These are phyloP conservation scores for Zalaria sp. DNA, from an alignment of 2,329 filamentous ascomycete genomes.

Conservation along the genomic window DNA sequence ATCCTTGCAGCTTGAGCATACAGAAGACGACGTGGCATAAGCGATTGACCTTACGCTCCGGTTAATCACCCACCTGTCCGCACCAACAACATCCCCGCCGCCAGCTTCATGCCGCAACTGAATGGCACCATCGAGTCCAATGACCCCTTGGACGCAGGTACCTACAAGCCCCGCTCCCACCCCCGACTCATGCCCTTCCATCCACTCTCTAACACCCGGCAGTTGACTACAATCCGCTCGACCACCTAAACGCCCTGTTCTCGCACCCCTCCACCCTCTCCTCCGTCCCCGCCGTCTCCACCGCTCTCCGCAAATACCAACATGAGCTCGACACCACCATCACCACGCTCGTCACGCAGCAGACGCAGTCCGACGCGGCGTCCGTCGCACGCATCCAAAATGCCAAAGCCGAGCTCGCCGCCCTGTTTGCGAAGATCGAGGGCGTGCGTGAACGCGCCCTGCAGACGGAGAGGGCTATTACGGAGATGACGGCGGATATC, in stretches of 20 bases:
- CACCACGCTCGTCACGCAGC: slow-evolving; percentile 52
- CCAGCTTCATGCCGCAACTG: not conserved
- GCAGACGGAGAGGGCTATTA: slow-evolving; percentile 89
- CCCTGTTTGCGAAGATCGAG: slow-evolving; percentile 89
- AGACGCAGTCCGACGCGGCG: slow-evolving; percentile 74
- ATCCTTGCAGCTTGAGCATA: too few relatives aligned
- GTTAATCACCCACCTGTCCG: too few relatives aligned
- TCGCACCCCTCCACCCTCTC: slow-evolving; percentile 73
- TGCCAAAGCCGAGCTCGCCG: slow-evolving; percentile 76
- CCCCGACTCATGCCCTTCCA: not conserved
- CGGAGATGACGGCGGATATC: slow-evolving; percentile 97
- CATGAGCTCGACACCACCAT: slow-evolving; percentile 74
- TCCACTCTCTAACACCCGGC: not conserved
- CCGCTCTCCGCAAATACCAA: slow-evolving; percentile 59
- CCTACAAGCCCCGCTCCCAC: not conserved
- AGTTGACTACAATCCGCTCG: slow-evolving; percentile 83
- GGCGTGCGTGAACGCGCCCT: slow-evolving; percentile 77
- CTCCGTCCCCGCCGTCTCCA: slow-evolving; percentile 61
- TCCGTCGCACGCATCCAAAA: slow-evolving; percentile 84
- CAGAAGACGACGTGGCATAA: too few relatives aligned
- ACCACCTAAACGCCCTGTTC: slow-evolving; percentile 89
- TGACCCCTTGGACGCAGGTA: slow-evolving; percentile 5
- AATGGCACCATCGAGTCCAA: not conserved
- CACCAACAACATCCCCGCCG: too few relatives aligned
- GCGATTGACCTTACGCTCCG: too few relatives aligned